These are phyloP conservation scores for Trichoderma atroviride DNA, from an alignment of 2,329 filamentous ascomycete genomes.

Conservation along the genomic window DNA sequence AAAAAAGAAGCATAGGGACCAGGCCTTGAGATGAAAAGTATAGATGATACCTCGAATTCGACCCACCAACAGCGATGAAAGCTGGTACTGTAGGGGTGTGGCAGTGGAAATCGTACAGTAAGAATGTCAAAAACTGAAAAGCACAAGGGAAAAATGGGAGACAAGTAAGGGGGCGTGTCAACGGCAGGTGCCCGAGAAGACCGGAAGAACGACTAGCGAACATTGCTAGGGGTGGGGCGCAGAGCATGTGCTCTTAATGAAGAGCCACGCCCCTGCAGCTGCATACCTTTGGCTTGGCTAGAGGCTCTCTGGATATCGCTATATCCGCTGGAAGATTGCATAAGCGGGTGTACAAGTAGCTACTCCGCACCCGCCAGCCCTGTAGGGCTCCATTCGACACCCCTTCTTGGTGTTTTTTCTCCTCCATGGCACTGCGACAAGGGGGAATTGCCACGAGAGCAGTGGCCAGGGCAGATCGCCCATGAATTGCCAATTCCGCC, in stretches of 20 bases:
- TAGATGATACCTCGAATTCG: not conserved
- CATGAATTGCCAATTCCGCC: not conserved
- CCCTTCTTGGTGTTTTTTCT: not conserved
- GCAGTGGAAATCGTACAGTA: not conserved
- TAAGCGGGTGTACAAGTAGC: conserved; percentile 16
- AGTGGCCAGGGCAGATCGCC: not conserved
- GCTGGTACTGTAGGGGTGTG: not conserved
- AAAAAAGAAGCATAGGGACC: not conserved
- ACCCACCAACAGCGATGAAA: not conserved
- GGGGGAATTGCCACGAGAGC: conserved; percentile 7
- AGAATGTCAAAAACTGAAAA: conserved; percentile 1
- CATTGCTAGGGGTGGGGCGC: conserved; percentile 9
- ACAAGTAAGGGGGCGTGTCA: conserved; percentile 6
- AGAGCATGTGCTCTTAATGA: conserved; percentile 24
- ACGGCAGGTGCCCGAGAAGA: conserved; percentile 19
- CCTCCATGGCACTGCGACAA: not conserved
- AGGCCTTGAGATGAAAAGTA: not conserved
- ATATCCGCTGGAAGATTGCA: not conserved
- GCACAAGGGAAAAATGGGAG: not conserved
- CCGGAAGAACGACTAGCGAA: conserved; percentile 8
- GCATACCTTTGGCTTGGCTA: not conserved
- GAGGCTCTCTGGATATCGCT: not conserved
- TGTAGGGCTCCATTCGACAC: conserved; percentile 19
- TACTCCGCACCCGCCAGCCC: conserved; percentile 22
- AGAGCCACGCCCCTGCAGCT: conserved; percentile 19